Conservation (phyloP, 148 eudicot species). For the Chenopodium suecicum region DNA sequence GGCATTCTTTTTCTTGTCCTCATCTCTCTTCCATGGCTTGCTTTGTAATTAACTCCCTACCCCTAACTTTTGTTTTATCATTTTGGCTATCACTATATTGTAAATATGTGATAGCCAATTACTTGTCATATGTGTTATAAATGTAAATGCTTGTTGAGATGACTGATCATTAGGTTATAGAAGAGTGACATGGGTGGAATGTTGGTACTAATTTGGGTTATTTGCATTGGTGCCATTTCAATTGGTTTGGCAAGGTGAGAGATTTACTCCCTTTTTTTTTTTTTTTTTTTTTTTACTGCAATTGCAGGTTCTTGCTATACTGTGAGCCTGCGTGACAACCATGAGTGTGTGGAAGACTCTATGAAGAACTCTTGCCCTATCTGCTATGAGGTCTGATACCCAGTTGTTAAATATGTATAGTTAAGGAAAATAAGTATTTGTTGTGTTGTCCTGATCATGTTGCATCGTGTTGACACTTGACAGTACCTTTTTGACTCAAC, state of each 20-base stretch:
- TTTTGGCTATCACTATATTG: too few species aligned
- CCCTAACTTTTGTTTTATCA: too few species aligned
- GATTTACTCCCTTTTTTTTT: not conserved
- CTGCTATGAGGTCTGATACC: slow-evolving; percentile 74
- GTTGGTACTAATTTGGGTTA: not conserved
- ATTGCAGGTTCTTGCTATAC: slow-evolving; percentile 78
- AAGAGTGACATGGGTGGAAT: not conserved
- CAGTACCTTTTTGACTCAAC: slow-evolving; percentile 91
- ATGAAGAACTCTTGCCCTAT: slow-evolving; percentile 93
- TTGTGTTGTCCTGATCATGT: slow-evolving; percentile 7
- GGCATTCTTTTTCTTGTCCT: not conserved
- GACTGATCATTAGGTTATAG: not conserved
- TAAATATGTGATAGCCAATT: not conserved
- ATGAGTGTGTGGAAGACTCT: slow-evolving; percentile 72
- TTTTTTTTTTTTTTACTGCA: not conserved
- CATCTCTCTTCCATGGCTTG: not conserved
- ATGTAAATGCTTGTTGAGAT: not conserved
- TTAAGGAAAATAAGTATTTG: not conserved
- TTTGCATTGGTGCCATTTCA: not conserved
- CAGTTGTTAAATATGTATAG: not conserved
- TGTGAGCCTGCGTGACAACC: slow-evolving; percentile 58
- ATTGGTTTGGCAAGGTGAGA: not conserved
- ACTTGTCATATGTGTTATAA: not conserved
- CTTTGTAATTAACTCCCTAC: not conserved
- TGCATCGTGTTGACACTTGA: slow-evolving; percentile 31